Conservation (phyloP, 1,139 yeast genomes). For the Dujonia santamariae region DNA sequence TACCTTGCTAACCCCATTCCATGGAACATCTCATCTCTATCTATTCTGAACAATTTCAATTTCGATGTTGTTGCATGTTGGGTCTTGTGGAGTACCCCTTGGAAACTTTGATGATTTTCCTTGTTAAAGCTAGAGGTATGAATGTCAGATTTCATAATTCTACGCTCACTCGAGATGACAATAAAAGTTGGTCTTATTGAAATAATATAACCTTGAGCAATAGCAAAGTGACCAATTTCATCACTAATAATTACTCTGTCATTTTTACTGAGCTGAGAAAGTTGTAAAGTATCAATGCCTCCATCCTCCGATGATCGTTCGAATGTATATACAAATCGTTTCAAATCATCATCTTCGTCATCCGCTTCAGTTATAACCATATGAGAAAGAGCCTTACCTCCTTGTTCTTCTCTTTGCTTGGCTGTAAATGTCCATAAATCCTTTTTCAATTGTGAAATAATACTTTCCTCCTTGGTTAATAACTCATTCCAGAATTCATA, state of each 20-base stretch:
- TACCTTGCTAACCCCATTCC: slow-evolving; percentile 77
- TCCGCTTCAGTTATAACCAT: slow-evolving; percentile 35
- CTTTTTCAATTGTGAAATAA: slow-evolving; percentile 48
- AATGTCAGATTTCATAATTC: slow-evolving; percentile 45
- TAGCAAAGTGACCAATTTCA: slow-evolving; percentile 72
- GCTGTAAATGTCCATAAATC: slow-evolving; percentile 72
- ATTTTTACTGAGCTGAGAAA: slow-evolving; percentile 44
- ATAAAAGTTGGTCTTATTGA: slow-evolving; percentile 36
- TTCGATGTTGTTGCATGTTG: slow-evolving; percentile 7
- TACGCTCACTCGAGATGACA: slow-evolving; percentile 47
- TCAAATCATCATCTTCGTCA: slow-evolving; percentile 18
- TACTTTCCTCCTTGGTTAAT: slow-evolving; percentile 71
- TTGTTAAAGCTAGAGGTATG: slow-evolving; percentile 40
- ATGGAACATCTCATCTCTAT: slow-evolving; percentile 73
- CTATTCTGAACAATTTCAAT: slow-evolving; percentile 53
- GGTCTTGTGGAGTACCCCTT: slow-evolving; percentile 38
- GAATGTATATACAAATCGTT: slow-evolving; percentile 47
- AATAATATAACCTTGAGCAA: slow-evolving; percentile 61
- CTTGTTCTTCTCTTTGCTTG: slow-evolving; percentile 53
- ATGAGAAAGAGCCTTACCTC: slow-evolving; percentile 59
- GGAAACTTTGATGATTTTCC: slow-evolving; percentile 45
- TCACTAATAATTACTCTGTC: slow-evolving; percentile 75
- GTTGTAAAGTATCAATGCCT: slow-evolving; percentile 22
- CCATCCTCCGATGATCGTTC: slow-evolving; percentile 22
- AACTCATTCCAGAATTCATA: slow-evolving; percentile 71